phyloP scores from a whole-genome alignment of 2,329 filamentous ascomycete genomes.

The Exophiala xenobiotica region DNA sequence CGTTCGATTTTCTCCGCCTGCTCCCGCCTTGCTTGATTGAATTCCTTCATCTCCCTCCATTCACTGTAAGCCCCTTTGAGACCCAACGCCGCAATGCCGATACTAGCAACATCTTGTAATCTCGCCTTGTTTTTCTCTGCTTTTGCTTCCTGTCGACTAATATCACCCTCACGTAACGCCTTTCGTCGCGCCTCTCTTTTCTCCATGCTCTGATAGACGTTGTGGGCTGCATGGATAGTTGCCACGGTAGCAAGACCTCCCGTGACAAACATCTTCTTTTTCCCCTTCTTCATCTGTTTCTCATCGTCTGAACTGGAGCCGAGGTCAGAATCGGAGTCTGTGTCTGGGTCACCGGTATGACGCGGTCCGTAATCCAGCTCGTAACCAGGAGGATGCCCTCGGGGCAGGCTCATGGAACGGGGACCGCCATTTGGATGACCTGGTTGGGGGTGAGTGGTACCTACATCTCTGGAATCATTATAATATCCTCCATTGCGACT shows the following conservation, averaged over 20 bases:
- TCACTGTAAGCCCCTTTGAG: slow-evolving; percentile 66
- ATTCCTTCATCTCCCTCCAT: slow-evolving; percentile 67
- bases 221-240: slow-evolving; percentile 68
- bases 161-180: slow-evolving; percentile 62
- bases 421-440: slow-evolving; percentile 23
- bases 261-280: slow-evolving; percentile 65
- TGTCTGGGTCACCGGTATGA: slow-evolving; percentile 32
- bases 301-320: slow-evolving; percentile 64
- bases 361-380: slow-evolving; percentile 29
- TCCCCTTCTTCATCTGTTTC: slow-evolving; percentile 61
- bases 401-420: slow-evolving; percentile 30
- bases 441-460: slow-evolving; percentile 37
- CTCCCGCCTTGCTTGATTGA: slow-evolving; percentile 56
- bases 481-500: slow-evolving; percentile 35
- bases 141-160: slow-evolving; percentile 61
- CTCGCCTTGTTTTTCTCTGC: slow-evolving; percentile 64
- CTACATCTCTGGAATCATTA: slow-evolving; percentile 46
- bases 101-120: slow-evolving; percentile 63
- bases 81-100: slow-evolving; percentile 66
- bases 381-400: slow-evolving; percentile 27
- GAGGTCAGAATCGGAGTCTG: slow-evolving; percentile 50
- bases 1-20: slow-evolving; percentile 51
- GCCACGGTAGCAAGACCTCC: slow-evolving; percentile 66
- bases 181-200: slow-evolving; percentile 61
- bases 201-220: slow-evolving; percentile 62